phyloP scores from a whole-genome alignment of 805 yeast genomes.

The Candida easanensis region DNA sequence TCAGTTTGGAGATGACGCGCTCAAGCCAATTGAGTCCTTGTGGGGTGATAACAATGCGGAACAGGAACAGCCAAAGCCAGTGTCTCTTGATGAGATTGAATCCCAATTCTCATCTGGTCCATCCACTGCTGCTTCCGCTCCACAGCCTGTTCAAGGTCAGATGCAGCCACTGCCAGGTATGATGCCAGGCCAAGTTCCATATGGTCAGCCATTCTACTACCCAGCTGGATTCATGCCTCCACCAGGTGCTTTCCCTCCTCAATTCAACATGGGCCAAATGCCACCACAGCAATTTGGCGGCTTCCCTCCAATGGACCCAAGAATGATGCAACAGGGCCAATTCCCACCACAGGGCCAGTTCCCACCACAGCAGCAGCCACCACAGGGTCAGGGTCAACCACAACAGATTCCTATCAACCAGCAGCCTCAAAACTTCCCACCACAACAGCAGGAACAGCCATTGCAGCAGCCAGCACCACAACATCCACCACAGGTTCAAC shows the following conservation, averaged over 20 bases:
- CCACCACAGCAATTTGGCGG: slow-evolving; percentile 27
- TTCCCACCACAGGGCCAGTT: slow-evolving; percentile 12
- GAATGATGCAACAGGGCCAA: slow-evolving; percentile 21
- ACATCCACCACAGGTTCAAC: slow-evolving; percentile 17
- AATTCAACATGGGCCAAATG: slow-evolving; percentile 24
- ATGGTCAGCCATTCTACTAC: slow-evolving; percentile 14
- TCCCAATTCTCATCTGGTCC: slow-evolving; percentile 43
- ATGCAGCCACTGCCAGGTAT: slow-evolving; percentile 10
- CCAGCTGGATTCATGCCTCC: slow-evolving; percentile 22
- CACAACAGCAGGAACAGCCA: slow-evolving; percentile 21
- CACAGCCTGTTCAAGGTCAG: slow-evolving; percentile 18
- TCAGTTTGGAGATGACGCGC: slow-evolving; percentile 33
- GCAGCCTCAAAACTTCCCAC: too few species aligned
- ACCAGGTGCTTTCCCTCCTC: slow-evolving; percentile 20
- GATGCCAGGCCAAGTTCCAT: slow-evolving; percentile 11
- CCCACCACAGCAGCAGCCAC: slow-evolving; percentile 6
- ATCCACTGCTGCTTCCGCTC: slow-evolving; percentile 9
- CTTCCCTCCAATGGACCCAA: slow-evolving; percentile 30
- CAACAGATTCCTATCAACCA: slow-evolving; percentile 14
- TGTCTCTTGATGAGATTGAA: slow-evolving; percentile 83
- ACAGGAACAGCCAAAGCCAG: slow-evolving; percentile 32
- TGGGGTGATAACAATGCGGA: slow-evolving; percentile 45
- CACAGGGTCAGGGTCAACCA: background rate
- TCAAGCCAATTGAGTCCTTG: slow-evolving; percentile 70
- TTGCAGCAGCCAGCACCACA: slow-evolving; percentile 9